Evolutionary conservation across 768 basidiomycete species (phyloP).

Genomic region (Suillus luteus): DNA sequence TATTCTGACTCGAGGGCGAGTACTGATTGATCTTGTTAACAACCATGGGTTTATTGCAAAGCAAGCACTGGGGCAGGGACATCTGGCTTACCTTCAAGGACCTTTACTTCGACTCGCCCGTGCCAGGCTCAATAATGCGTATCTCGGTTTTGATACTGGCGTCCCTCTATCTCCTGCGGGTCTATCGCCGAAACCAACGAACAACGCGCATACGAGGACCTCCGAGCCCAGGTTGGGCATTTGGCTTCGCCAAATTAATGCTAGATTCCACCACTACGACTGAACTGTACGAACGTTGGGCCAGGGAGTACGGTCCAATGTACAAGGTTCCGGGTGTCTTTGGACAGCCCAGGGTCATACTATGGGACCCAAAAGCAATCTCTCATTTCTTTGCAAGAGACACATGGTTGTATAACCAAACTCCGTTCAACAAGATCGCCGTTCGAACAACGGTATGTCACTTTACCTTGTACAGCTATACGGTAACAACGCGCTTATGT

Average conservation of each 20-base stretch:
- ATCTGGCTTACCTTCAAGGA: neutral
- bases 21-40: neutral
- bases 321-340: slow-evolving; percentile 40
- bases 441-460: slow-evolving; percentile 43
- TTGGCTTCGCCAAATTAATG: slow-evolving; percentile 37
- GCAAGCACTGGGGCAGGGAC: neutral
- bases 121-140: neutral
- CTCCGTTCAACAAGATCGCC: slow-evolving; percentile 35
- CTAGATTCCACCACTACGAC: slow-evolving; percentile 32
- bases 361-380: slow-evolving; percentile 49
- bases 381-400: slow-evolving; percentile 51
- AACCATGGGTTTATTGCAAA: neutral
- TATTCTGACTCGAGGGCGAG: neutral
- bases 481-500: neutral
- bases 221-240: slow-evolving; percentile 39
- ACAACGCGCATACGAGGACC: slow-evolving; percentile 43
- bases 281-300: slow-evolving; percentile 45
- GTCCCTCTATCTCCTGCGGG: neutral
- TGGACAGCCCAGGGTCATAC: slow-evolving; percentile 35
- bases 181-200: neutral
- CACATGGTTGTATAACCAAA: slow-evolving; percentile 47
- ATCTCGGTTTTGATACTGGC: neutral
- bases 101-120: neutral
- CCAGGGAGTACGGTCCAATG: slow-evolving; percentile 43
- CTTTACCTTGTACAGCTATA: neutral